A percentile compares a stretch with the other conserved stretches of the same genome.
Conservation (phyloP, 805 yeast genomes). For the Zygotorulaspora sp. region DNA sequence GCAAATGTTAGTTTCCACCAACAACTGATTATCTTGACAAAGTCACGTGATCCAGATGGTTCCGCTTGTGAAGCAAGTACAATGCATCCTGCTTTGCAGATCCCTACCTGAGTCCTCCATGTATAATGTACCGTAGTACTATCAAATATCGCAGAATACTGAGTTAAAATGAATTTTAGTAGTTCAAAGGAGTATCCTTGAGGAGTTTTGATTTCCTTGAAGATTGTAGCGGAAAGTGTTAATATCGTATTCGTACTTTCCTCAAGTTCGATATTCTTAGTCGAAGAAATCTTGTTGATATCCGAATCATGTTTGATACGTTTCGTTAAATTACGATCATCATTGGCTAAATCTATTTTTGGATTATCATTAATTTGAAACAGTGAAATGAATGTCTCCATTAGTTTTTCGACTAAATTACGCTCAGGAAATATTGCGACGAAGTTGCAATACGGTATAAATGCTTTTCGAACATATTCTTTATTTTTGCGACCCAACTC, state of each 20-base stretch:
- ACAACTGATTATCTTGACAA: conserved; percentile 11
- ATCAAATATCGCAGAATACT: conserved; percentile 30
- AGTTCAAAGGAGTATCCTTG: conserved; percentile 21
- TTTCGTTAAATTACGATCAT: conserved; percentile 18
- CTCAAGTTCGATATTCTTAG: conserved; percentile 45
- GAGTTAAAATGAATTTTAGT: conserved; percentile 31
- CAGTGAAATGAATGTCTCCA: conserved; percentile 38
- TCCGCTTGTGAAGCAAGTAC: conserved; percentile 16
- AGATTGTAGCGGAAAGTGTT: conserved; percentile 36
- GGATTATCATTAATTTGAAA: conserved; percentile 37
- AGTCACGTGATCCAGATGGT: not conserved
- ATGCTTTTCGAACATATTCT: conserved; percentile 54
- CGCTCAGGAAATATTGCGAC: conserved; percentile 36
- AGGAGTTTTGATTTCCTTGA: conserved; percentile 20
- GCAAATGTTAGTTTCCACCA: conserved; percentile 27
- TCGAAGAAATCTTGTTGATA: conserved; percentile 38
- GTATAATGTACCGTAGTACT: conserved; percentile 37
- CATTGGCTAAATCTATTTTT: conserved; percentile 31
- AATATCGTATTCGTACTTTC: conserved; percentile 42
- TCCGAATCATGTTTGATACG: conserved; percentile 29
- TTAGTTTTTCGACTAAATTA: conserved; percentile 16
- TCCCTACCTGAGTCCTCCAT: conserved; percentile 57
- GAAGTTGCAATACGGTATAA: conserved; percentile 51
- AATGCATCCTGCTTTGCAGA: conserved; percentile 39
- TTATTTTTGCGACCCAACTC: conserved; percentile 68